phyloP scores from a whole-genome alignment of 2,329 filamentous ascomycete species.

The Juglanconis sp. region DNA sequence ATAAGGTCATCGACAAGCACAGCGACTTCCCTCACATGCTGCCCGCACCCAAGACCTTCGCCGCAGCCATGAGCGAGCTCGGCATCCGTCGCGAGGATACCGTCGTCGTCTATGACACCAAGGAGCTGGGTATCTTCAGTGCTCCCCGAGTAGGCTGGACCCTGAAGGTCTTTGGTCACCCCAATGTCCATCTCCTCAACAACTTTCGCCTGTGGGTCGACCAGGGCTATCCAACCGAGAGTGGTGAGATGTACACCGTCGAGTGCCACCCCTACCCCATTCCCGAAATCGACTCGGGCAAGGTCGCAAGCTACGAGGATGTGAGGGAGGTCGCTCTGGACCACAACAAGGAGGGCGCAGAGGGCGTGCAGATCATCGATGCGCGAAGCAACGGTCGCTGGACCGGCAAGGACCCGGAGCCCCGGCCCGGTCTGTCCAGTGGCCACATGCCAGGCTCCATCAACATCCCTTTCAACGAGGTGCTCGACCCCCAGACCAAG shows the following conservation, averaged over 20 bases:
- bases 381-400: conserved; percentile 78
- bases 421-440: conserved; percentile 77
- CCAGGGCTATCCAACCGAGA: conserved; percentile 75
- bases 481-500: conserved; percentile 83
- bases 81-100: conserved; percentile 85
- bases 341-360: conserved; percentile 75
- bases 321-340: conserved; percentile 75
- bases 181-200: conserved; percentile 84
- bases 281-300: conserved; percentile 54
- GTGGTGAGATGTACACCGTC: conserved; percentile 68
- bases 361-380: conserved; percentile 85
- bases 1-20: conserved; percentile 81
- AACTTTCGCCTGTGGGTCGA: conserved; percentile 96
- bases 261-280: conserved; percentile 65
- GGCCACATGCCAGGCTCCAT: conserved; percentile 90
- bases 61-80: conserved; percentile 80
- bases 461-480: conserved; percentile 73
- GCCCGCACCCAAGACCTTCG: conserved; percentile 75
- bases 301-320: conserved; percentile 78
- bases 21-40: conserved; percentile 97
- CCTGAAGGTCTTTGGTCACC: conserved; percentile 82
- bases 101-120: conserved; percentile 90
- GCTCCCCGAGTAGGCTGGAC: conserved; percentile 95
- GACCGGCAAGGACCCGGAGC: conserved; percentile 79
- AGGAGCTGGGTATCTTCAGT: conserved; percentile 89